These are phyloP conservation scores for Thielaviopsis populi DNA, from an alignment of 2,329 filamentous ascomycete genomes.

Conservation along the genomic window DNA sequence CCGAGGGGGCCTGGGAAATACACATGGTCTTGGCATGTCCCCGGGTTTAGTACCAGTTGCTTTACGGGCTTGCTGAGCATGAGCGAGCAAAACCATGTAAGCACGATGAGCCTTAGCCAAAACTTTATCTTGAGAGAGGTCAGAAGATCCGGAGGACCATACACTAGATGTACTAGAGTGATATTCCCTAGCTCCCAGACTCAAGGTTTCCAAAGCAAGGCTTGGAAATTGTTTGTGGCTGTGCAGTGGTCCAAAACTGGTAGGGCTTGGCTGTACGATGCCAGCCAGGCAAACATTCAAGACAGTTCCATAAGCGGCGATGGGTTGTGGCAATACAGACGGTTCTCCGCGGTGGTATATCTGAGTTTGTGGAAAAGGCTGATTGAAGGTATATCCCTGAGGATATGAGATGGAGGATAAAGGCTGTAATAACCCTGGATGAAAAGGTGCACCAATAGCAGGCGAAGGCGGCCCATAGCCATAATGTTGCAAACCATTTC, in stretches of 20 bases:
- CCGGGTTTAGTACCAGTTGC: neutral
- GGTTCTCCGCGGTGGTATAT: neutral
- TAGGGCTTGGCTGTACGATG: neutral
- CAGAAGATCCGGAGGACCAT: neutral
- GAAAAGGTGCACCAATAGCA: conserved; percentile 14
- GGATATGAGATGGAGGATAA: conserved; percentile 1
- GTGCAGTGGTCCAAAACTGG: neutral
- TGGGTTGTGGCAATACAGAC: neutral
- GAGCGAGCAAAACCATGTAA: conserved; percentile 4
- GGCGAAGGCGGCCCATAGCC: conserved; percentile 16
- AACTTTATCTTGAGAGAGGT: neutral
- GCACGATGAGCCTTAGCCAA: conserved; percentile 3
- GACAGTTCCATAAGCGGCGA: neutral
- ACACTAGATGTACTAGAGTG: neutral
- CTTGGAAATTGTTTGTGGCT: neutral
- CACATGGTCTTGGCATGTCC: neutral
- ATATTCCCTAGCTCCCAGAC: neutral
- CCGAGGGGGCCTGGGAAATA: conserved; percentile 13
- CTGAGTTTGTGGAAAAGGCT: neutral
- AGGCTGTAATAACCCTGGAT: conserved; percentile 10
- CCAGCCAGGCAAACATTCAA: neutral
- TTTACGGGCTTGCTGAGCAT: neutral
- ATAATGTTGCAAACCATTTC: conserved; percentile 4
- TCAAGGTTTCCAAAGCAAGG: neutral
- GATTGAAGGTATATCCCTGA: neutral